phyloP scores from a whole-genome alignment of 2,329 filamentous ascomycete species.

The Pseudocercospora macadamiae region DNA sequence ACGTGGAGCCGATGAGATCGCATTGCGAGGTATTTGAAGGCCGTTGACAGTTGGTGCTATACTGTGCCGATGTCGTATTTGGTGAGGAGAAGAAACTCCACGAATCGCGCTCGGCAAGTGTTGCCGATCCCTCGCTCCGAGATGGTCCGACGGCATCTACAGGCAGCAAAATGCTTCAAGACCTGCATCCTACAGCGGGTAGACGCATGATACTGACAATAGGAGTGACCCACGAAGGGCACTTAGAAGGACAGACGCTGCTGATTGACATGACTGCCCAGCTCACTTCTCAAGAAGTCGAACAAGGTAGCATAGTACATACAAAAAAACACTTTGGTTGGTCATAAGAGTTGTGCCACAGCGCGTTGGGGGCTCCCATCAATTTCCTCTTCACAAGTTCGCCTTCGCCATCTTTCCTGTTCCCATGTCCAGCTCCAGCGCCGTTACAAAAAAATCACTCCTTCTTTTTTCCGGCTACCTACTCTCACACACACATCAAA shows the following conservation, averaged over 20 bases:
- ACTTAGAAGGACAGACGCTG: too few species aligned
- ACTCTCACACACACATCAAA: constrained; percentile 10
- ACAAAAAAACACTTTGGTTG: background rate
- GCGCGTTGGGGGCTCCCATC: too few species aligned
- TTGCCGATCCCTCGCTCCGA: constrained; percentile 9
- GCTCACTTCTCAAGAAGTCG: background rate
- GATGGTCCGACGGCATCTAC: background rate
- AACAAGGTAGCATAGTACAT: background rate
- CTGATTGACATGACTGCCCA: too few species aligned
- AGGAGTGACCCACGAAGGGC: too few species aligned
- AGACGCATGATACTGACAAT: too few species aligned
- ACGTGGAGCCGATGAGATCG: constrained; percentile 12
- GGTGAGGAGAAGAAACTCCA: constrained; percentile 15
- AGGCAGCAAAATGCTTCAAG: background rate
- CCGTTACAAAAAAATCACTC: background rate
- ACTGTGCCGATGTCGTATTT: constrained; percentile 8
- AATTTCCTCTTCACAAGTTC: background rate
- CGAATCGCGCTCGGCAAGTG: constrained; percentile 5
- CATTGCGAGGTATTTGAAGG: background rate
- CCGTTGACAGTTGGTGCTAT: background rate
- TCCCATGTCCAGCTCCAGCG: constrained; percentile 1
- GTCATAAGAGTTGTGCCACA: background rate
- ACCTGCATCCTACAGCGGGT: too few species aligned
- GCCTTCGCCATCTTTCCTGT: background rate
- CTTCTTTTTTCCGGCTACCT: too few species aligned